Evolutionary conservation across 2,329 filamentous ascomycete species (phyloP).

Genomic region (Paraphoma chrysanthemicola): DNA sequence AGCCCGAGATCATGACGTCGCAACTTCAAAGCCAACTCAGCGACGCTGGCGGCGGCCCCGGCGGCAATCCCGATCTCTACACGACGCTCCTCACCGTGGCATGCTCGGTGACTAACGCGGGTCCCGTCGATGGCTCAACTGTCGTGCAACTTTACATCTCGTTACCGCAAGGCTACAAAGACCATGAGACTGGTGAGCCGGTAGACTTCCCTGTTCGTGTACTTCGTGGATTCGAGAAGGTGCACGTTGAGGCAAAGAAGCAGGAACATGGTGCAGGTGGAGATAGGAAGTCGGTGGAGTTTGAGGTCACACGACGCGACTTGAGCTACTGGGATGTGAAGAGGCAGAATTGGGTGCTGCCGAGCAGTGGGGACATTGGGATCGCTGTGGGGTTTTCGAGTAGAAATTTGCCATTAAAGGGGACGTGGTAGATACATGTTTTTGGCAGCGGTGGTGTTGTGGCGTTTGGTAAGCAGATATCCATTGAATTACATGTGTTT

Average conservation of each 20-base stretch:
- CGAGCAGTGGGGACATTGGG: conserved; percentile 36
- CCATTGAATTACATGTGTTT: not conserved
- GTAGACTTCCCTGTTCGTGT: conserved; percentile 63
- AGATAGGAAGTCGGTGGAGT: conserved; percentile 34
- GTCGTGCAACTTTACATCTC: conserved; percentile 66
- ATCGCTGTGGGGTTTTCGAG: conserved; percentile 45
- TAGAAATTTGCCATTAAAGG: conserved; percentile 38
- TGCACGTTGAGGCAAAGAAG: conserved; percentile 38
- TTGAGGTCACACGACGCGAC: conserved; percentile 50
- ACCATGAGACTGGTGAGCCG: conserved; percentile 50
- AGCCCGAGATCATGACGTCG: conserved; percentile 58
- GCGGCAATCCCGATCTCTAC: conserved; percentile 72
- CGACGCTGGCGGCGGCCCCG: conserved; percentile 72
- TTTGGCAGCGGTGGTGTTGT: not conserved
- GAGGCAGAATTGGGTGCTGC: conserved; percentile 52
- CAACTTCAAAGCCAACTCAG: conserved; percentile 63
- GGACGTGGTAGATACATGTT: conserved; percentile 32
- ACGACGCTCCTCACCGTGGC: conserved; percentile 60
- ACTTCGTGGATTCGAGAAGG: conserved; percentile 54
- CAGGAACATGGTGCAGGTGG: conserved; percentile 24
- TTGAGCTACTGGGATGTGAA: conserved; percentile 51
- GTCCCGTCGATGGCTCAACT: conserved; percentile 59
- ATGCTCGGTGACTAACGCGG: conserved; percentile 67
- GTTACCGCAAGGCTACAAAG: conserved; percentile 53
- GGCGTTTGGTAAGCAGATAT: not conserved